Evolutionary conservation across 2,329 filamentous ascomycete species (phyloP), one percentile per base, ranked within the genome.

Genomic region (Cryphonectria japonica): DNA sequence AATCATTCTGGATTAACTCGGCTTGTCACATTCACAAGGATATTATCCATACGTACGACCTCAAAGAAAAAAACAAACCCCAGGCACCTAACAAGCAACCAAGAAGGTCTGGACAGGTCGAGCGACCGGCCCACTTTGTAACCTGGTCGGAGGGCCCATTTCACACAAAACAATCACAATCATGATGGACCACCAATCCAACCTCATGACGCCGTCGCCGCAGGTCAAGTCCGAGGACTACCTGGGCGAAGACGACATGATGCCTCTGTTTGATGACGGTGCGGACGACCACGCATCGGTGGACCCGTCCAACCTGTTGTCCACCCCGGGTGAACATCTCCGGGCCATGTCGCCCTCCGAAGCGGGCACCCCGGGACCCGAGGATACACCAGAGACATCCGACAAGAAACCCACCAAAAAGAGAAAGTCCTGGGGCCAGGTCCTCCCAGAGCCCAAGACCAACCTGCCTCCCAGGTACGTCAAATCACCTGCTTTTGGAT

Each of bases 351-450:
- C 70, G 16, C 67, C 63, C 8, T 29, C 57, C 7, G 72, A 76
- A 1, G 37, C 75, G 1, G 69, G 75, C 2, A 71, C 74, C 6
- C 69, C 75, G 5, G 62, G 74, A 3, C 74, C 75, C 8, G 76
- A 76, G 14, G 68, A 8, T 8, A 14, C 74, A 2, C 69, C 70
- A 26, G 68, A 72, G 22, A 14, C 46, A 22, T 37, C 46, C 52
- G 71, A 73, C n/a, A 93, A 93, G 86, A 96, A 93, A 84, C 61
- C 37, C n/a, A 86, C 88, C 0, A 98, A 98, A 89, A 98, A 98
- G 89, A 88, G 96, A 78, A 99, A 98, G 85, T 98, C 96, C 65
- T 99, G 96, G 96, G 96, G 96, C 66, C 96, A 99, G 82, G 93
- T 97, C 80, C 90, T 98, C 57, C 96, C 96, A 26, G 93, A 97